Base-by-base conservation (phyloP, 352 stramenopile species). In the Phytophthora aleatoria region DNA sequence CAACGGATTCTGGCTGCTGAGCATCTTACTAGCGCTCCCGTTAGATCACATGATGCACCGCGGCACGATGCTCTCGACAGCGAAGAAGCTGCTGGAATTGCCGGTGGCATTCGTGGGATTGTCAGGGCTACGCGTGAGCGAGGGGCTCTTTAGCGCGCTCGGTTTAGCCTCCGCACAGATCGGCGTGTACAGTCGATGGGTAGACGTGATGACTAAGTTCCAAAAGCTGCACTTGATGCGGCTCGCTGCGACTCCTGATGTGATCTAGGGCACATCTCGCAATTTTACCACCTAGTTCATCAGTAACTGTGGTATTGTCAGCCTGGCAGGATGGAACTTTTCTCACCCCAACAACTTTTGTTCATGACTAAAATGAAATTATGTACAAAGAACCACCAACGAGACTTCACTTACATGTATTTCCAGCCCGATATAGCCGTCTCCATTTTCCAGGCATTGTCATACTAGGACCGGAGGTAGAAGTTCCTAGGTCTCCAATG, bases 41-140 rank as follows among this genome's bases (percentile, higher is more conserved):
- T 45, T 90, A 15, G 81, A 90, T 35, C 56, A 76, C 55, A 42
- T 80, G 50, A 53, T 85, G 50, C 42, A 70, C 13, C 74, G 81
- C 9, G 69, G 67, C 26, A 61, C 67, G 3, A 35, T 44, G 13
- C 31, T 86, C 6, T 78, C 66, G 27, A 79, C 63, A 1, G 8
- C 74, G 42, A 90, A 90, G 69, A 86, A 86, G 57, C 48, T 87
- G 15, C 54, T 85, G 24, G 81, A 90, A 36, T 61, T 90, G 59
- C 78, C 81, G 0, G 76, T 90, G 9, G 77, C 81, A 15, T 83
- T 71, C 31, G 47, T 87, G 20, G 71, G 73, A 0, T 77, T 83
- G 11, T 69, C 67, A 1, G 76, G 76, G 10, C 16, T 74, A 16
- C 80, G 76, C 20, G 78, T 86, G 20, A 83, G 66, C n/a, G 81